Percentiles rank a stretch among this genome's conserved stretches.
Evolutionary conservation across 2,329 filamentous ascomycete species (phyloP).

Genomic region (Fusarium sp.): DNA sequence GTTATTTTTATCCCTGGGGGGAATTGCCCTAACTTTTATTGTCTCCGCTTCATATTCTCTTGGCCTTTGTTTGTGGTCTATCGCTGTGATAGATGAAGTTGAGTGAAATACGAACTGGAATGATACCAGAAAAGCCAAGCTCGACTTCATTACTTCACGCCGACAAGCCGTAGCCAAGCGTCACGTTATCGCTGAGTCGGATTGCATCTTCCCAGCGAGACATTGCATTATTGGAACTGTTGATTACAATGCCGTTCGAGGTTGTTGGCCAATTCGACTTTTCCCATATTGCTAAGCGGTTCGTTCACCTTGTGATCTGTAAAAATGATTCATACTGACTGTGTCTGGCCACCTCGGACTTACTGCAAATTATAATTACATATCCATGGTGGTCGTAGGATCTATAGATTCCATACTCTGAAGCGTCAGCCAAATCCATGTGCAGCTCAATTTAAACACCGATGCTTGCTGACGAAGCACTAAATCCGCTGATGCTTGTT

Average conservation of each 20-base stretch:
- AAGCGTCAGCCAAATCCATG: neutral
- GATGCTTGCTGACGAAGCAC: conserved; percentile 25
- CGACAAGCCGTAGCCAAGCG: neutral
- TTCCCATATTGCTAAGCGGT: neutral
- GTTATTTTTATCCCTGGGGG: neutral
- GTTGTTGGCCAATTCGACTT: neutral
- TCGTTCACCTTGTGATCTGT: neutral
- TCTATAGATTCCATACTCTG: neutral
- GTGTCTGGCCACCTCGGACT: neutral
- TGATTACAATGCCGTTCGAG: neutral
- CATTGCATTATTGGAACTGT: neutral
- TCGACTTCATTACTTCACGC: neutral
- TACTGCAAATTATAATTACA: neutral
- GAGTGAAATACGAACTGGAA: neutral
- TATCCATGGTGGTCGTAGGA: neutral
- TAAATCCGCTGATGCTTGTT: neutral
- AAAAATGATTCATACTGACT: neutral
- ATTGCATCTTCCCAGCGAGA: neutral
- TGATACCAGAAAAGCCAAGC: neutral
- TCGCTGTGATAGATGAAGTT: neutral
- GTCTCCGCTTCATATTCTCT: neutral
- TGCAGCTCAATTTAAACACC: neutral
- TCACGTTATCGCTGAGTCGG: neutral
- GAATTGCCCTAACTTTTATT: neutral
- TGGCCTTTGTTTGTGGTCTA: neutral